phyloP scores from a whole-genome alignment of 257 asterid species.

The Fraxinus pennsylvanica region DNA sequence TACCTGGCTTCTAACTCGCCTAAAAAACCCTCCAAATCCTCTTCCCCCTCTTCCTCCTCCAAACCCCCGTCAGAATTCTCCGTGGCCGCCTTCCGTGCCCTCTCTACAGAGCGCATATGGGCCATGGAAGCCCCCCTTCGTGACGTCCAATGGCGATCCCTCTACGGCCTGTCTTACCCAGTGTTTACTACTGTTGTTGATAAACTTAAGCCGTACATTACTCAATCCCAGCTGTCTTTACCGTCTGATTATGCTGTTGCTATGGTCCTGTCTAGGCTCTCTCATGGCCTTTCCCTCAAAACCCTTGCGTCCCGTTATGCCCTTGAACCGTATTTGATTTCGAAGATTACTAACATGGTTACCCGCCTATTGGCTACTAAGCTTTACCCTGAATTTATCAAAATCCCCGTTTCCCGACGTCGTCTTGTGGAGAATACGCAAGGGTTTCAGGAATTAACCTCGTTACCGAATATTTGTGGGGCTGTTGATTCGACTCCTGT shows the following conservation, averaged over 20 bases:
- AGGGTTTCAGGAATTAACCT: conserved; percentile 80
- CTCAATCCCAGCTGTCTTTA: conserved; percentile 90
- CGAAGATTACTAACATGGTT: conserved; percentile 94
- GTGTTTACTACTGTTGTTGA: conserved; percentile 94
- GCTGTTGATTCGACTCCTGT: conserved; percentile 84
- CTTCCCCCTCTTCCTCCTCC: conserved; percentile 45
- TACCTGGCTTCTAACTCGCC: conserved; percentile 72
- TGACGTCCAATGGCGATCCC: conserved; percentile 95
- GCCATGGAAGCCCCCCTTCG: conserved; percentile 94
- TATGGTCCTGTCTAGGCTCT: conserved; percentile 88
- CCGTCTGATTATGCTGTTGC: conserved; percentile 99
- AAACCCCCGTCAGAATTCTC: conserved; percentile 73
- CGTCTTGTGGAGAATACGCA: conserved; percentile 76
- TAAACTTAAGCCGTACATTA: conserved; percentile 84
- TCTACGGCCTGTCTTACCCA: conserved; percentile 88
- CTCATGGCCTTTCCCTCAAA: conserved; percentile 76
- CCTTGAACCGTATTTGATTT: conserved; percentile 89
- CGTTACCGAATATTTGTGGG: conserved; percentile 82
- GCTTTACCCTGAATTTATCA: conserved; percentile 86
- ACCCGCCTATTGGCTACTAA: conserved; percentile 94
- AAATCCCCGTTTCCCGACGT: conserved; percentile 76
- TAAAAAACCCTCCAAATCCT: conserved; percentile 33
- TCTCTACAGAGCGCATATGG: conserved; percentile 96
- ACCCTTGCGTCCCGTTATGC: conserved; percentile 83
- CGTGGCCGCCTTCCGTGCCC: conserved; percentile 93